Percentiles rank a stretch among this genome's conserved stretches.
phyloP scores from a whole-genome alignment of 2,329 filamentous ascomycete species.

The Plenodomus biglobosus region DNA sequence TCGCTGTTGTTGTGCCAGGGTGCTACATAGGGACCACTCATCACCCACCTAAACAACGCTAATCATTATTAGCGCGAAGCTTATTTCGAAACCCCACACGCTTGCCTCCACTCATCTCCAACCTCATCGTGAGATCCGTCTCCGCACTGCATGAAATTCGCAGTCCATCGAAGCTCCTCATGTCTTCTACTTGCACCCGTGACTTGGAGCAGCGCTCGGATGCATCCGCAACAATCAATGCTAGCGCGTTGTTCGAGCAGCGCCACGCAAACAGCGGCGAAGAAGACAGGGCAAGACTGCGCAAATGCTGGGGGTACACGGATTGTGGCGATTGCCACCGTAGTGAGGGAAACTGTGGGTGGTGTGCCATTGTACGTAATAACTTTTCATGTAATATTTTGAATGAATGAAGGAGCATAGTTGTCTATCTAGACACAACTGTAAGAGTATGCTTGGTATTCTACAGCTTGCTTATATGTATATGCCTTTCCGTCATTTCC shows the following conservation, averaged over 20 bases:
- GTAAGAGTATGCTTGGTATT: background rate
- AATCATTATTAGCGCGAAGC: no score
- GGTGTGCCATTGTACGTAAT: conserved; percentile 48
- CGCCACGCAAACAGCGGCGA: conserved; percentile 32
- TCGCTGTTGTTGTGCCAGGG: no score
- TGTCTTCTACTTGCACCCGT: conserved; percentile 20
- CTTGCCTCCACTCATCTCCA: no score
- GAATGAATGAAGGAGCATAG: background rate
- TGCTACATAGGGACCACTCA: no score
- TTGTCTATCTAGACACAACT: no score
- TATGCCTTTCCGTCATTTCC: background rate
- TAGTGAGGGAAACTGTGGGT: conserved; percentile 44
- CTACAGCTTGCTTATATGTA: background rate
- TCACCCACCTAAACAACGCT: no score
- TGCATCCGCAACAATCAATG: conserved; percentile 11
- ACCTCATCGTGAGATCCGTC: no score
- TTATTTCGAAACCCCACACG: no score
- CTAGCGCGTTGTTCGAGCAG: conserved; percentile 26
- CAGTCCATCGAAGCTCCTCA: no score
- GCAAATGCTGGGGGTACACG: conserved; percentile 39
- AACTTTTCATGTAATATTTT: background rate
- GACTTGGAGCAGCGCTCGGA: conserved; percentile 1
- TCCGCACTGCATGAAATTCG: no score
- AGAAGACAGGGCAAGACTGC: conserved; percentile 34
- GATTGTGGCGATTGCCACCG: conserved; percentile 44